phyloP scores from a whole-genome alignment of 2,329 filamentous ascomycete species.

The Fusarium buharicum region DNA sequence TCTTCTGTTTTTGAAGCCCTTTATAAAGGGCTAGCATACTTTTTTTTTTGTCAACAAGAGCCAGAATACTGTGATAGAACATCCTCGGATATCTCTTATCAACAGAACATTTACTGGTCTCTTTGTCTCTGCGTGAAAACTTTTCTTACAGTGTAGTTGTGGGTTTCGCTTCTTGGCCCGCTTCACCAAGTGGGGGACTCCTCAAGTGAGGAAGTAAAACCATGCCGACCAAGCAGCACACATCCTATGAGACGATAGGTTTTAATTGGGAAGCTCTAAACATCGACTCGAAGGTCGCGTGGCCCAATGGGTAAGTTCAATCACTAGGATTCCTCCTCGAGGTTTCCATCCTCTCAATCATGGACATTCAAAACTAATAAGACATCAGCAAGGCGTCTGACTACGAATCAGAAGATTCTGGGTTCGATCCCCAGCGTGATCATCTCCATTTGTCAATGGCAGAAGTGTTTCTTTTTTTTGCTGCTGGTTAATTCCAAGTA shows the following conservation, averaged over 20 bases:
- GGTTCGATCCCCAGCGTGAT: constrained; percentile 38
- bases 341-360: neutral
- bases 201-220: neutral
- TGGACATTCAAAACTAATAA: constrained; percentile 2
- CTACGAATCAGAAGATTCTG: constrained; percentile 41
- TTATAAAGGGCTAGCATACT: neutral
- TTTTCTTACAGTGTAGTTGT: neutral
- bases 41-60: fast-evolving
- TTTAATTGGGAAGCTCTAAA: neutral
- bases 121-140: neutral
- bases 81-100: too few relatives aligned
- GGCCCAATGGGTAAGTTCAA: constrained; percentile 33
- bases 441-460: constrained; percentile 24
- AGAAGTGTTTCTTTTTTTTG: neutral
- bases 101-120: neutral
- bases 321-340: neutral
- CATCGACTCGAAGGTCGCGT: constrained; percentile 4
- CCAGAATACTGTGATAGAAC: neutral
- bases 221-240: neutral
- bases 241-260: neutral
- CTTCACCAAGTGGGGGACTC: neutral
- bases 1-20: neutral
- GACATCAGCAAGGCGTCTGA: constrained; percentile 29
- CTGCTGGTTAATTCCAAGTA: neutral
- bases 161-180: neutral